A percentile compares a stretch with the other conserved stretches of the same genome.
Evolutionary conservation across 202 grass and related monocot genomes (phyloP).

Genomic region (Bolboschoenoplectus hybrid): DNA sequence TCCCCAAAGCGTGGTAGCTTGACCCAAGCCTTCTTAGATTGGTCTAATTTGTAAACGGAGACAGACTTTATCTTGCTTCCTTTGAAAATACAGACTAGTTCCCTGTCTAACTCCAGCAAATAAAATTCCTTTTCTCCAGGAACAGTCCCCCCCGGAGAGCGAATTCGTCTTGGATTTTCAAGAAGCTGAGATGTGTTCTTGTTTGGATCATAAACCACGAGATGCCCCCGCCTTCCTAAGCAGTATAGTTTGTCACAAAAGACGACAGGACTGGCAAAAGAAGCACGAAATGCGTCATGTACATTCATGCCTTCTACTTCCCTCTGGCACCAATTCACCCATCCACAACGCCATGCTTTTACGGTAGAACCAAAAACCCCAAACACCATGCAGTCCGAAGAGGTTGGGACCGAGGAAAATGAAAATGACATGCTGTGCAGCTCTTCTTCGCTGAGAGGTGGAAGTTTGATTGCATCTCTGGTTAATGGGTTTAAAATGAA

Average conservation of each 20-base stretch:
- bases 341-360: conserved; percentile 6
- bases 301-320: background rate
- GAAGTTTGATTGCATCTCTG: background rate
- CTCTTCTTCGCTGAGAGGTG: background rate
- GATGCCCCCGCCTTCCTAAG: conserved; percentile 27
- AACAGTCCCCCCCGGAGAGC: background rate
- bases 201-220: conserved; percentile 33
- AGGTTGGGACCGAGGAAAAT: conserved; percentile 1
- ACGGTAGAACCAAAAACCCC: background rate
- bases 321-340: background rate
- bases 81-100: conserved; percentile 29
- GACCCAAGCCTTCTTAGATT: conserved; percentile 21
- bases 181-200: background rate
- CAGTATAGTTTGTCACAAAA: conserved; percentile 34
- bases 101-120: conserved; percentile 34
- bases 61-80: background rate
- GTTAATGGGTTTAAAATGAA: conserved; percentile 43
- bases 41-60: conserved; percentile 32
- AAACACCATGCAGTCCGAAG: background rate
- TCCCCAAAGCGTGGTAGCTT: conserved; percentile 26
- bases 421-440: background rate
- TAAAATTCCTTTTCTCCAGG: conserved; percentile 26
- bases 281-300: background rate
- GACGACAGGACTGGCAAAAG: conserved; percentile 28
- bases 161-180: background rate